A percentile compares a stretch with the other conserved stretches of the same genome.
Conservation (phyloP, 2,329 filamentous ascomycete genomes). For the Xylaria sp. region DNA sequence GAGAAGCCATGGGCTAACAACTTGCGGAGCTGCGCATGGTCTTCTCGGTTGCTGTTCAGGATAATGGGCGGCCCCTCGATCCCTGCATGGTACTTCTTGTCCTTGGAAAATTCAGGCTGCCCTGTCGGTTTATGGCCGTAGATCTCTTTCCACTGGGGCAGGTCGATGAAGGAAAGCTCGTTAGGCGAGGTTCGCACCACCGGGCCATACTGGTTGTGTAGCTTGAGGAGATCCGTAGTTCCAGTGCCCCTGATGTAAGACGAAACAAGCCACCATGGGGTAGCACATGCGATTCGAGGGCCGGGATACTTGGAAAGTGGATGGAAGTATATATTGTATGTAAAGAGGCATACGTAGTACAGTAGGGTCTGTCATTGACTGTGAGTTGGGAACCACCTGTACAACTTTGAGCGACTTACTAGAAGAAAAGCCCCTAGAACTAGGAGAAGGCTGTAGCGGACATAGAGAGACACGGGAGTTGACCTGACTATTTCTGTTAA, state of each 20-base stretch:
- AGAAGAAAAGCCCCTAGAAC: not conserved
- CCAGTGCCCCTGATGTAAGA: constrained; percentile 1
- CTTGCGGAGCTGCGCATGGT: constrained; percentile 14
- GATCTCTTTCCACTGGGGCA: constrained; percentile 8
- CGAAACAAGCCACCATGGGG: not conserved
- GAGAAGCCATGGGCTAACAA: constrained; percentile 15
- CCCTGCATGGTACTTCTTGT: constrained; percentile 16
- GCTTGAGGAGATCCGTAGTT: constrained; percentile 2
- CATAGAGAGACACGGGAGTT: no score
- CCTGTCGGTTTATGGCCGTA: constrained; percentile 8
- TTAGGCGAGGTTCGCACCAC: constrained; percentile 8
- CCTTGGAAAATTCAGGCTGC: constrained; percentile 9
- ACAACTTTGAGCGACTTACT: not conserved
- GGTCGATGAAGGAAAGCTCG: constrained; percentile 13
- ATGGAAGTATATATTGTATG: constrained; percentile 6
- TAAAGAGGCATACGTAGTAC: constrained; percentile 1
- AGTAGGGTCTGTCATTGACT: not conserved
- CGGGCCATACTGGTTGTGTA: constrained; percentile 11
- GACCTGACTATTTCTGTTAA: no score
- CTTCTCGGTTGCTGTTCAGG: constrained; percentile 11
- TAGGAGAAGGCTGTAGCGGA: not conserved
- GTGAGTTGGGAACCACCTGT: not conserved
- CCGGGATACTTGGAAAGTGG: constrained; percentile 7
- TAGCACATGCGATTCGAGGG: constrained; percentile 1
- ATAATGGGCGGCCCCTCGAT: constrained; percentile 3